Evolutionary conservation across 1,284 basidiomycete species (phyloP), one percentile per base, ranked within the genome.

Genomic region (Bjerkandera adusta): DNA sequence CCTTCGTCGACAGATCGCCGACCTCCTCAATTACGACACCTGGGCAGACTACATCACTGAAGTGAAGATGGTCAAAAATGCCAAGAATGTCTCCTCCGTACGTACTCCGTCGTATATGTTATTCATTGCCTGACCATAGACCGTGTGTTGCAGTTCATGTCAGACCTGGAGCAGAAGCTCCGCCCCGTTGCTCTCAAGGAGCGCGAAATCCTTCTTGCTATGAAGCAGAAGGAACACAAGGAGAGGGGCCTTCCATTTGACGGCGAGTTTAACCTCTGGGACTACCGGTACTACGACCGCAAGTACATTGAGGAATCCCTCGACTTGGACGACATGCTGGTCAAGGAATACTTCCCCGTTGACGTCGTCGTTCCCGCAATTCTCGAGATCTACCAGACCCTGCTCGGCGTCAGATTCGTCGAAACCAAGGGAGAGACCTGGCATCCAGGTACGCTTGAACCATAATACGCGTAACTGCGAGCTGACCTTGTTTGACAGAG

Each of bases 261-360:
- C 51, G 78, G 79, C 50, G 69, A 85, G 57, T 81, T 91, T 57
- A 85, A 66, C 45, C 55, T 65, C 43, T 67, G 66, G 65, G 67
- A 69, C 50, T 68, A 67, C 49, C 63, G 75, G 47, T 89, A 80
- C 58, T 91, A 89, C 55, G 84, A 88, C 60, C 76, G 85, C 51
- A 77, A 84, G 53, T 85, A 71, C 57, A 69, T 85, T 41, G 85
- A 91, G 64, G 71, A 77, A 57, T 73, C 74, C 22, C 70, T 90
- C 6, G 69, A 75, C 38, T 72, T 91, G 25, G 85, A 92, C 52
- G 85, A 90, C 54, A 76, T 77, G 47, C 70, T 84, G 13, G 80
- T 92, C 51, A 91, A 92, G 65, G 85, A 92, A 59, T 90, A 91
- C 64, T 91, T 93, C 76, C 88, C 89, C 1, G 90, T 92, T 1